Percentiles rank a stretch among this genome's conserved stretches.
These are phyloP conservation scores for Zanthoxylum bungeanum DNA, from an alignment of 345 rosid species.

Conservation along the genomic window DNA sequence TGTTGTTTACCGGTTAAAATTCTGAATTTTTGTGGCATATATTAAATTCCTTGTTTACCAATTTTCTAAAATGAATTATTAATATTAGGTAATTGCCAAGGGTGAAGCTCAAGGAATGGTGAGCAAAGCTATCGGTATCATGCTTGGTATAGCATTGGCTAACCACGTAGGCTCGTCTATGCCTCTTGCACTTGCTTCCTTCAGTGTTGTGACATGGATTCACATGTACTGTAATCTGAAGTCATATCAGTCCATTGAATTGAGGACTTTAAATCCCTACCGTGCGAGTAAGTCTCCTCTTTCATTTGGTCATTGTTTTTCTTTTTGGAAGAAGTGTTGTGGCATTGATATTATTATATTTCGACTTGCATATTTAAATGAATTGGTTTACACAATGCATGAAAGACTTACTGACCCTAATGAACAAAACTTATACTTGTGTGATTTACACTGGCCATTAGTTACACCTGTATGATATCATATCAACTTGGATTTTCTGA, in stretches of 20 bases:
- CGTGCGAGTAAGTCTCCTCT: conserved; percentile 78
- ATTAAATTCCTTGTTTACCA: background rate
- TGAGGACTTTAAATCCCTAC: conserved; percentile 89
- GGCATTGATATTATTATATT: background rate
- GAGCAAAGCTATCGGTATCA: conserved; percentile 81
- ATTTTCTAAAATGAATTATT: conserved; percentile 15
- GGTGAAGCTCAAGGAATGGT: conserved; percentile 99
- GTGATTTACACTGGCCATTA: background rate
- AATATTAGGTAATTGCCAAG: conserved; percentile 81
- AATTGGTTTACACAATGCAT: background rate
- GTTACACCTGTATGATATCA: background rate
- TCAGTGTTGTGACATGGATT: conserved; percentile 72
- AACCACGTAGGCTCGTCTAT: conserved; percentile 71
- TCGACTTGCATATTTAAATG: background rate
- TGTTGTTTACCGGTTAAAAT: conserved; percentile 7
- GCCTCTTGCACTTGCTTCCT: conserved; percentile 75
- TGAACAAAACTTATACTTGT: background rate
- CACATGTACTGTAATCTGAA: conserved; percentile 97
- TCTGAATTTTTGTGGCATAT: background rate
- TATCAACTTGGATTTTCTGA: background rate
- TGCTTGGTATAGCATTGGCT: conserved; percentile 81
- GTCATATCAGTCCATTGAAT: conserved; percentile 89
- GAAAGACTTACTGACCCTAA: background rate
- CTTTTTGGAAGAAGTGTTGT: background rate
- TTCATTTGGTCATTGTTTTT: background rate